These are phyloP conservation scores for Geosiphon pyriformis DNA, from an alignment of 192 early-diverging fungal genomes.

Conservation along the genomic window DNA sequence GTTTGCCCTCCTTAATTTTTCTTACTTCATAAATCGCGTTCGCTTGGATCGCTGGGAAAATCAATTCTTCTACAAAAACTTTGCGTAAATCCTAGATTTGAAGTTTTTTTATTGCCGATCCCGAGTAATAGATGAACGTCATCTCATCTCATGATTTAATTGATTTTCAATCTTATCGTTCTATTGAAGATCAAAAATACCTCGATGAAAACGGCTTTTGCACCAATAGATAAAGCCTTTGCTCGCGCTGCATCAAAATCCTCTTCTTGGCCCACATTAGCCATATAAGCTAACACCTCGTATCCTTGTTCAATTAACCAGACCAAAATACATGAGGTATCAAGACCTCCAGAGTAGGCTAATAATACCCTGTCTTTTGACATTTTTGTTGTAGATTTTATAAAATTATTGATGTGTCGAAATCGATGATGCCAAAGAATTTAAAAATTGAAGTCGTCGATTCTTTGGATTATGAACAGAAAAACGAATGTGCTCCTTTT, in stretches of 20 bases:
- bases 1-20: too few relatives aligned
- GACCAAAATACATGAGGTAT: constrained; percentile 98
- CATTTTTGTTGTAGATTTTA: constrained; percentile 27
- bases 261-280: constrained; percentile 97
- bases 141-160: background rate
- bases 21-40: constrained; percentile 86
- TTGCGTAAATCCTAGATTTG: constrained; percentile 74
- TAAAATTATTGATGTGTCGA: background rate
- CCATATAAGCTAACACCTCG: constrained; percentile 96
- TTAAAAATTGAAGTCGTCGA: too few relatives aligned
- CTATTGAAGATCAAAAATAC: too few relatives aligned
- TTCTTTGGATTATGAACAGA: too few relatives aligned
- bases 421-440: too few relatives aligned
- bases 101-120: background rate
- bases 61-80: constrained; percentile 88
- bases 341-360: constrained; percentile 96
- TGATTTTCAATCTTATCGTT: too few relatives aligned
- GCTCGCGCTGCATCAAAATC: constrained; percentile 90
- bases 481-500: too few relatives aligned
- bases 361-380: constrained; percentile 85
- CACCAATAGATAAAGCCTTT: constrained; percentile 92
- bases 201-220: constrained; percentile 92
- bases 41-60: constrained; percentile 90
- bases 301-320: constrained; percentile 98
- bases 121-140: background rate